Conservation (phyloP, 352 stramenopile species). For the Phytophthora europaea region DNA sequence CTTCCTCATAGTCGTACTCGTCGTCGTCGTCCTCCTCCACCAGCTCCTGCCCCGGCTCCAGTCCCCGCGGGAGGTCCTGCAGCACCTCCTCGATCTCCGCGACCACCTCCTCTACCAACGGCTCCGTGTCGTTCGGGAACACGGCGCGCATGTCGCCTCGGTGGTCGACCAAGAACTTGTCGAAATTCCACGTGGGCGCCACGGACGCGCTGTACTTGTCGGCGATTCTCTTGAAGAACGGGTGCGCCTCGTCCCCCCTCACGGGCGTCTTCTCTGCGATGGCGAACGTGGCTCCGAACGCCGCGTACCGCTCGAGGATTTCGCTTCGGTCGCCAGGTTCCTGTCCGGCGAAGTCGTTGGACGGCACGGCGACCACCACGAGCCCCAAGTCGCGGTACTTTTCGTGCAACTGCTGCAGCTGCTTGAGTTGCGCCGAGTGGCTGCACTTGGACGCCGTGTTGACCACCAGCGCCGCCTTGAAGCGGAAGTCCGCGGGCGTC, state of each 20-base stretch:
- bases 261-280: constrained; percentile 63
- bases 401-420: constrained; percentile 66
- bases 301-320: constrained; percentile 56
- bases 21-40: constrained; percentile 35
- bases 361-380: constrained; percentile 70
- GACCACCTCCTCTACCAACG: constrained; percentile 63
- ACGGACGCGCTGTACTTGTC: constrained; percentile 73
- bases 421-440: constrained; percentile 56
- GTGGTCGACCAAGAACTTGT: constrained; percentile 84
- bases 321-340: constrained; percentile 59
- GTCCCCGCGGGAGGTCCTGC: constrained; percentile 43
- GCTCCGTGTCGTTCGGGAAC: constrained; percentile 82
- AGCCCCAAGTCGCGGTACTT: constrained; percentile 53
- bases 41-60: constrained; percentile 25
- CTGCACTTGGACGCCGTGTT: constrained; percentile 80
- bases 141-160: constrained; percentile 70
- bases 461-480: constrained; percentile 67
- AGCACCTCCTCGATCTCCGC: constrained; percentile 75
- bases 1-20: constrained; percentile 28
- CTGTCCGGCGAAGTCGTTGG: constrained; percentile 72
- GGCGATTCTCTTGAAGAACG: constrained; percentile 74
- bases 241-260: constrained; percentile 57
- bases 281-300: constrained; percentile 60
- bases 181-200: constrained; percentile 83
- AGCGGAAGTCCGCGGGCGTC: constrained; percentile 41